These are phyloP conservation scores for Rhizopogon vulgaris DNA, from an alignment of 768 basidiomycete species.

Conservation along the genomic window DNA sequence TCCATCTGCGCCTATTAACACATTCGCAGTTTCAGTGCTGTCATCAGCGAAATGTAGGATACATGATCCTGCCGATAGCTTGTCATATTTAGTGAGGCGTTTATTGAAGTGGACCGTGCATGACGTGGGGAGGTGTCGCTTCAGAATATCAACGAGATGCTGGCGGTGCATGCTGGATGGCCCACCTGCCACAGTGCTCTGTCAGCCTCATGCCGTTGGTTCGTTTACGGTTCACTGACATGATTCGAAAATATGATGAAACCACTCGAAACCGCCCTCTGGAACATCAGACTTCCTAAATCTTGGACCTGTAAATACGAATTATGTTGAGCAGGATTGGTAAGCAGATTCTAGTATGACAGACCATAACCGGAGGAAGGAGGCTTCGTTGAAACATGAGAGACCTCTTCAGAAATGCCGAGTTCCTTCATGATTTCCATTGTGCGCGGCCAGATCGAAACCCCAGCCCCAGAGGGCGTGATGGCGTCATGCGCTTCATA, in stretches of 20 bases:
- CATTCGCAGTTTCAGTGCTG: constrained; percentile 30
- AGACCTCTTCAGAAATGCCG: constrained; percentile 24
- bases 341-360: background rate
- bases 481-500: constrained; percentile 39
- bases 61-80: background rate
- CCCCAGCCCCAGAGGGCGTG: constrained; percentile 32
- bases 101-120: constrained; percentile 15
- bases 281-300: constrained; percentile 21
- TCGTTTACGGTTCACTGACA: constrained; percentile 6
- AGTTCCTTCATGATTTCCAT: constrained; percentile 37
- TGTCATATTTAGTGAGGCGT: constrained; percentile 12
- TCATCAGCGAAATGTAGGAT: constrained; percentile 14
- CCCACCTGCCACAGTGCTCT: background rate
- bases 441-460: constrained; percentile 41
- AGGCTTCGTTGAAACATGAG: constrained; percentile 9
- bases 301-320: background rate
- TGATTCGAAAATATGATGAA: constrained; percentile 9
- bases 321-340: background rate
- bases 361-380: constrained; percentile 3
- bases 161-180: constrained; percentile 16
- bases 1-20: constrained; percentile 44
- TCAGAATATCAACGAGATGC: constrained; percentile 12
- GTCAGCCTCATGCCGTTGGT: too few species aligned
- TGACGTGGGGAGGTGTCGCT: constrained; percentile 12
- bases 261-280: constrained; percentile 26